Evolutionary conservation across 768 basidiomycete genomes (phyloP), one percentile per base, ranked within the genome.

Genomic region (Boletellus ananas): DNA sequence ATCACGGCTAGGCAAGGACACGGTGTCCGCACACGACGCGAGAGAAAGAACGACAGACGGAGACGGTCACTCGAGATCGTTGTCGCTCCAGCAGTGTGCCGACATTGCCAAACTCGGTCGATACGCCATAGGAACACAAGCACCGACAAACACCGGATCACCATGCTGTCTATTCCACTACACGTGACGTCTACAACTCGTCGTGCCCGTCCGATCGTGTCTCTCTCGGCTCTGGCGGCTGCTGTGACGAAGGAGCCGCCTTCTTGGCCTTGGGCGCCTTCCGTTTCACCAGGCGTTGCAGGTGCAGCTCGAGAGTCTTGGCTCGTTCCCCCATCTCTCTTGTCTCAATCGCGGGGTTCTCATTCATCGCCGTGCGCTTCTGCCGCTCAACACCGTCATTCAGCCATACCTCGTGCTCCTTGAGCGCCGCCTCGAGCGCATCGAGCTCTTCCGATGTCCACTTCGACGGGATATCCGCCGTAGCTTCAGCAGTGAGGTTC

Each of bases 401-500:
- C 54, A 97, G 72, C 96, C 96, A 99, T 23, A 70, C 56, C 68
- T 91, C 90, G 59, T 91, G 85, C 44, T 89, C 88, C 61, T 79
- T 80, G 50, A 96, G 72, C 49, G 83, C 76, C 63, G 76, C 80
- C 68, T 94, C 87, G 16, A 98, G 82, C 2, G 64, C 74, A 49
- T 87, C 85, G 14, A 98, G 76, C 66, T 99, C 96, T n/a, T 84
- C 87, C 14, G 74, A 65, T 1, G 93, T 94, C 82, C 87, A 96
- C 63, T 88, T 90, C 0, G 86, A 83, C 0, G 81, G 83, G 7
- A 83, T 68, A 5, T 77, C 84, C 0, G 74, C 76, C 10, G 76
- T 74, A 13, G 75, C 70, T 57, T 89, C 88, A 3, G 71, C 69
- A 2, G 90, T 90, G 38, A 87, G 70, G 67, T 95, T 94, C 50